A percentile compares a stretch with the other conserved stretches of the same genome.
These are phyloP conservation scores for Globisporangium rhizosaccharum DNA, from an alignment of 352 stramenopile genomes.

Conservation along the genomic window DNA sequence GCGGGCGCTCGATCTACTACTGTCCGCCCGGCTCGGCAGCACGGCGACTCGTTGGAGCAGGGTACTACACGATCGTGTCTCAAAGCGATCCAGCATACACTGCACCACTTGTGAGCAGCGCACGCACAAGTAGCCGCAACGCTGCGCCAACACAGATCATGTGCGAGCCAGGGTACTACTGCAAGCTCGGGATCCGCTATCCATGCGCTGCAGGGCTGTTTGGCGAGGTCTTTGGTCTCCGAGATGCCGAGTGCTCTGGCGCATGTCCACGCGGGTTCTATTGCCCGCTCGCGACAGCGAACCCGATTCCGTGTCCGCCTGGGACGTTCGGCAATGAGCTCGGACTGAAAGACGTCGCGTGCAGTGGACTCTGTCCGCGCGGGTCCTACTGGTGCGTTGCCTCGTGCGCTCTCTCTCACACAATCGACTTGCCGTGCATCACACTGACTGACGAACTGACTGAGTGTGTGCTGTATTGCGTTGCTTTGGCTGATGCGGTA, in stretches of 20 bases:
- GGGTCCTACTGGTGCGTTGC: slow-evolving; percentile 48
- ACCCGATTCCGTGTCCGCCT: slow-evolving; percentile 41
- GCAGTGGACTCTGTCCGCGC: slow-evolving; percentile 43
- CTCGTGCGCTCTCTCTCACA: slow-evolving; percentile 10
- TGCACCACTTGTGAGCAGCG: background rate
- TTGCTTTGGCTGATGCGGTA: slow-evolving; percentile 7
- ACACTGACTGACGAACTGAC: background rate
- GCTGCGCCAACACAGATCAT: slow-evolving; percentile 6
- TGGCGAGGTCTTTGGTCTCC: slow-evolving; percentile 29
- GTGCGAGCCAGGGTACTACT: slow-evolving; percentile 69
- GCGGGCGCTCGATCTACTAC: slow-evolving; percentile 48
- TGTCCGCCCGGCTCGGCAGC: slow-evolving; percentile 43
- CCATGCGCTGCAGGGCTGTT: slow-evolving; percentile 46
- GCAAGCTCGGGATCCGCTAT: slow-evolving; percentile 45
- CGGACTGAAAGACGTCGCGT: slow-evolving; percentile 29
- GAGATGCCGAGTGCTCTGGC: slow-evolving; percentile 26
- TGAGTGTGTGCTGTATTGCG: background rate
- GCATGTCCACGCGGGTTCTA: slow-evolving; percentile 48
- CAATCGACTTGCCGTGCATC: background rate
- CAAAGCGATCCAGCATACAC: slow-evolving; percentile 1
- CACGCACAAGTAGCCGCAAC: slow-evolving; percentile 1
- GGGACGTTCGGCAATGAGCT: slow-evolving; percentile 35
- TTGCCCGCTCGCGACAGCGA: slow-evolving; percentile 39
- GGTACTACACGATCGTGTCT: slow-evolving; percentile 56
- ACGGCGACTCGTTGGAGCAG: slow-evolving; percentile 29